Conservation (phyloP, 495 filamentous ascomycete species). For the Lepraria neglecta region DNA sequence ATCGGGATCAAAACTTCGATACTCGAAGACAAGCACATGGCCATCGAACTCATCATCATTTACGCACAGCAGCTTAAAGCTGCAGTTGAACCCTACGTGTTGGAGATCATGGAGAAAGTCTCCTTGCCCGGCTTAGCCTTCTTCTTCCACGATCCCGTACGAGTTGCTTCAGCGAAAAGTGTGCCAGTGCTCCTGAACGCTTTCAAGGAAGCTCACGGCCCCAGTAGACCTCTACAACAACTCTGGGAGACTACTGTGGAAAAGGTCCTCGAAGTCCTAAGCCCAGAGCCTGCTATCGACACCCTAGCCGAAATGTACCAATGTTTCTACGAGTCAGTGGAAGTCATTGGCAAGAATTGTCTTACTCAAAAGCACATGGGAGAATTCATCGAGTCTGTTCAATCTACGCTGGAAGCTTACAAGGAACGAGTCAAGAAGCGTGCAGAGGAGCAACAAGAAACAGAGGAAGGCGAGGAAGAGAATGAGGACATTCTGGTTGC, state of each 20-base stretch:
- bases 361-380: conserved; percentile 71
- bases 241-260: conserved; percentile 84
- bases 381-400: conserved; percentile 76
- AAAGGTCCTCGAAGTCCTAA: conserved; percentile 91
- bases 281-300: conserved; percentile 89
- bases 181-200: conserved; percentile 92
- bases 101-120: conserved; percentile 93
- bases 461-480: conserved; percentile 79
- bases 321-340: conserved; percentile 98
- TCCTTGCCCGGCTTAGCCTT: conserved; percentile 89
- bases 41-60: conserved; percentile 93
- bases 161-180: conserved; percentile 89
- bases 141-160: conserved; percentile 99
- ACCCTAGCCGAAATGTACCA: conserved; percentile 99
- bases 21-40: conserved; percentile 97
- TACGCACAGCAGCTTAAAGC: conserved; percentile 92
- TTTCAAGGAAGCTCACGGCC: conserved; percentile 83
- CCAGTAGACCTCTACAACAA: conserved; percentile 63
- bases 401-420: conserved; percentile 84
- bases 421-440: conserved; percentile 74
- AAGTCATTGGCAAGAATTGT: conserved; percentile 80
- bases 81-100: conserved; percentile 85
- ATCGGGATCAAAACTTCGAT: conserved; percentile 97
- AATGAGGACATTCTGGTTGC: conserved; percentile 76
- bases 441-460: conserved; percentile 65